A percentile compares a stretch with the other conserved stretches of the same genome.
Evolutionary conservation across 495 filamentous ascomycete species (phyloP).

Genomic region (Filosporella fistucella): DNA sequence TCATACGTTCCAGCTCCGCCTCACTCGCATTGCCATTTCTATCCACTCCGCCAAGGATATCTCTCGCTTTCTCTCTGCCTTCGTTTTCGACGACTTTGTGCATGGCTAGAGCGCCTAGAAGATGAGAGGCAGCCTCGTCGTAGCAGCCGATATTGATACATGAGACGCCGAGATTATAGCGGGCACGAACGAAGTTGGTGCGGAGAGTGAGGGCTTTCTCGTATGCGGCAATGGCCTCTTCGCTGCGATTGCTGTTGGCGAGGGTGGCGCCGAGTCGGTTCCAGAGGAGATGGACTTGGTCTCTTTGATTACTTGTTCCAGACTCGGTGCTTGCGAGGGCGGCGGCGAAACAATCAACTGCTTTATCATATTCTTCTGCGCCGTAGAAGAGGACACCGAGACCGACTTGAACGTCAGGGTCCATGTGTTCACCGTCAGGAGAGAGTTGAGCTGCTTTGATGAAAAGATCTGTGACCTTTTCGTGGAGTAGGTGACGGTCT

Average conservation of each 20-base stretch:
- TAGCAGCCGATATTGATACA: constrained; percentile 98
- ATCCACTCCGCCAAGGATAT: constrained; percentile 56
- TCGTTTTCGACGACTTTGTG: constrained; percentile 89
- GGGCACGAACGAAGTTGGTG: constrained; percentile 92
- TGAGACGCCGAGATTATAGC: constrained; percentile 93
- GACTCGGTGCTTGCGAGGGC: constrained; percentile 79
- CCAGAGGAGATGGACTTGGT: constrained; percentile 90
- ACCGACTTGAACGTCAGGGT: constrained; percentile 96
- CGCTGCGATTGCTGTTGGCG: constrained; percentile 85
- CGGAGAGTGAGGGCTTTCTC: constrained; percentile 83
- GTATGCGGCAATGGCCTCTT: constrained; percentile 96
- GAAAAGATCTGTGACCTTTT: constrained; percentile 84
- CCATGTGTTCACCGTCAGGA: constrained; percentile 72
- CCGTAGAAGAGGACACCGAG: constrained; percentile 98
- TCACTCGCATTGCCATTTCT: constrained; percentile 48
- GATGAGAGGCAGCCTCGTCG: constrained; percentile 86
- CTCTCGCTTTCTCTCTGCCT: constrained; percentile 72
- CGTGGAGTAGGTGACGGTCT: constrained; percentile 84
- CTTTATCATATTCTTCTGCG: constrained; percentile 95
- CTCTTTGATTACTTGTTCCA: constrained; percentile 66
- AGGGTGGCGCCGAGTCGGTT: constrained; percentile 95
- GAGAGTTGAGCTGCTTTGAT: constrained; percentile 88
- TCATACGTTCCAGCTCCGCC: constrained; percentile 71
- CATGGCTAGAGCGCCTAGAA: constrained; percentile 94
- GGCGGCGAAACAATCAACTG: constrained; percentile 94